These are phyloP conservation scores for Glycine tomentella DNA, from an alignment of 306 rosid species.

Conservation along the genomic window DNA sequence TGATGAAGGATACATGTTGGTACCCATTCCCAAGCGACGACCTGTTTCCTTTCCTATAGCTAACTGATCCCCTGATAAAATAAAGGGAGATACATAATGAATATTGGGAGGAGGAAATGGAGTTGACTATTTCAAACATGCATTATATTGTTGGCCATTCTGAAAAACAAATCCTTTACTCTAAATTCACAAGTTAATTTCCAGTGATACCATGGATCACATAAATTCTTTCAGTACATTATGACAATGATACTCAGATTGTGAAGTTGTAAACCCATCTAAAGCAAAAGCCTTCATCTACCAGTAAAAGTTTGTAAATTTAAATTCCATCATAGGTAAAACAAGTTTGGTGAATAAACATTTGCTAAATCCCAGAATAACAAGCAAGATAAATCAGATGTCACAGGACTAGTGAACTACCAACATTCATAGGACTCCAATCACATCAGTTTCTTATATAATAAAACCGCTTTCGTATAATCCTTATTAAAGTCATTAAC, in stretches of 20 bases:
- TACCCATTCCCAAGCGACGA: slow-evolving; percentile 99
- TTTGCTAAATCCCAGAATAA: slow-evolving; percentile 1
- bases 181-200: slow-evolving; percentile 34
- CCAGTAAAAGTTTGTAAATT: background rate
- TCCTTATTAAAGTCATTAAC: slow-evolving; percentile 26
- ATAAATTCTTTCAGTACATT: background rate
- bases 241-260: background rate
- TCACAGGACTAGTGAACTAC: background rate
- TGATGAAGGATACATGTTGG: slow-evolving; percentile 98
- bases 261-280: background rate
- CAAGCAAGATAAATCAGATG: slow-evolving; percentile 6
- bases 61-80: slow-evolving; percentile 85
- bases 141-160: slow-evolving; percentile 8
- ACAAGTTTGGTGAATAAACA: slow-evolving; percentile 8
- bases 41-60: slow-evolving; percentile 99
- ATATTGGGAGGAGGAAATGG: slow-evolving; percentile 10
- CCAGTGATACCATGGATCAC: background rate
- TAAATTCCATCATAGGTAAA: background rate
- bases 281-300: slow-evolving; percentile 7
- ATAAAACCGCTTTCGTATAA: slow-evolving; percentile 26
- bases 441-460: slow-evolving; percentile 24
- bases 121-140: slow-evolving; percentile 4
- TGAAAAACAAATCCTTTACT: slow-evolving; percentile 13
- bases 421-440: background rate
- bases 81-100: slow-evolving; percentile 11